Base-by-base conservation (phyloP, 352 stramenopile genomes). In the Globisporangium sylvaticum region DNA sequence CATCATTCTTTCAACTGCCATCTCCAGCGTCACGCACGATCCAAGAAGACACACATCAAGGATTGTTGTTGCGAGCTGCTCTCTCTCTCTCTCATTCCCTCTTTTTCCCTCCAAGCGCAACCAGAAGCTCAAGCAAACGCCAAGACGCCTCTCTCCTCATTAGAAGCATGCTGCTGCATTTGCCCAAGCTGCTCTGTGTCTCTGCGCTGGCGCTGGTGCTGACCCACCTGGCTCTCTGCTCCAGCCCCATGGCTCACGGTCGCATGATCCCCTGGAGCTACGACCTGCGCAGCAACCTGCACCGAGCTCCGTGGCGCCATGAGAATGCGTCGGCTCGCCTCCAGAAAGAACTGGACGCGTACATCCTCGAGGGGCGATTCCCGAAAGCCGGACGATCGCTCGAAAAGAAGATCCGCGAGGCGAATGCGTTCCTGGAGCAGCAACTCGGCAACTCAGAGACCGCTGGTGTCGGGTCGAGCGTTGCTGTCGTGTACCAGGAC, bases 401-500 rank as follows among this genome's bases (percentile, higher is more conserved):
- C 14, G n/a, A 55, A 22, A 29, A 9, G 9, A 89, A 89, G 68
- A 73, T 84, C 22, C 64, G 68, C 14, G 80, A 87, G 42, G 71
- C 71, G 2, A 74, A 77, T 9, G 69, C 42, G 15, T 87, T 87
- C 60, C 66, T 89, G 25, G 66, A 77, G n/a, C 70, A 60, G 12
- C 67, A 89, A 53, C 48, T 89, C 42, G 57, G 71, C 27, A 80
- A 78, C 9, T 60, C 62, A 1, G 62, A 65, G 15, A 70, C 75
- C 15, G 65, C 80, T 55, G 81, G 81, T 20, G 69, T 87, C 12
- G 81, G 81, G 18, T 62, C 78, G 1, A 79, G 78, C 24, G 76
- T 62, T 1, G 69, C 79, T 0, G 77, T 89, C 58, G 81, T 88
- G 15, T 87, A 87, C 59, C 27, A 87, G 15, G 79, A 87, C 53